Evolutionary conservation across 257 asterid species (phyloP), one percentile per base, ranked within the genome.

Genomic region (Linaria vulgaris): DNA sequence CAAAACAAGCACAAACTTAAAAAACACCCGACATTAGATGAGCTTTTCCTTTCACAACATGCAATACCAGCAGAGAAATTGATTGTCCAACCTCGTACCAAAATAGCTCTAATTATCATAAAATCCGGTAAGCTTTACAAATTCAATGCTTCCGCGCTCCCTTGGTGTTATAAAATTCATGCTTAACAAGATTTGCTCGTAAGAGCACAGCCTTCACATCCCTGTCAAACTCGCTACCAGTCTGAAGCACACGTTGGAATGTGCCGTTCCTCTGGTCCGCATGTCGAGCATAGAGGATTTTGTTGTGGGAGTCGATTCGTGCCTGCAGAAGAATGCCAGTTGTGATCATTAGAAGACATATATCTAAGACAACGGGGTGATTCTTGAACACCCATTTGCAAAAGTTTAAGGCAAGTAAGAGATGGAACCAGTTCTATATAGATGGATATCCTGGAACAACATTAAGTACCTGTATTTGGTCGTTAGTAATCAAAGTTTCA

Each of bases 201-300:
- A 90, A 75, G 60, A 90, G 85, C 96, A 90, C 84, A 12, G 92
- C 82, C 72, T 81, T 84, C 47, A 87, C 90, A 66, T 88, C 99
- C 31, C 83, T 75, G 47, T 94, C 95, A 8, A 85, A 85, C 64
- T 90, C 99, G 43, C 31, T 56, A 48, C 99, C 97, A 0, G 95
- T 84, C 74, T 85, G 95, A 75, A 94, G 74, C 37, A 81, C 96
- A 58, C 87, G 77, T 71, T 87, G 96, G 87, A 94, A 94, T 1
- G 99, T 94, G 54, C 92, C 82, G 22, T 94, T 90, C 70, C 99
- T 85, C 85, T 83, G 96, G 79, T 94, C 95, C 15, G 97, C 95
- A 79, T 90, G 97, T 39, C 96, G 81, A n/a, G 99, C 99, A 66
- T 90, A 90, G 1, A 94, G 82, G 59, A 94, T 82, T 72, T 90